Percentiles rank a stretch among this genome's conserved stretches.
These are phyloP conservation scores for Stentor roeselii DNA, from an alignment of 73 alveolate species.

Conservation along the genomic window DNA sequence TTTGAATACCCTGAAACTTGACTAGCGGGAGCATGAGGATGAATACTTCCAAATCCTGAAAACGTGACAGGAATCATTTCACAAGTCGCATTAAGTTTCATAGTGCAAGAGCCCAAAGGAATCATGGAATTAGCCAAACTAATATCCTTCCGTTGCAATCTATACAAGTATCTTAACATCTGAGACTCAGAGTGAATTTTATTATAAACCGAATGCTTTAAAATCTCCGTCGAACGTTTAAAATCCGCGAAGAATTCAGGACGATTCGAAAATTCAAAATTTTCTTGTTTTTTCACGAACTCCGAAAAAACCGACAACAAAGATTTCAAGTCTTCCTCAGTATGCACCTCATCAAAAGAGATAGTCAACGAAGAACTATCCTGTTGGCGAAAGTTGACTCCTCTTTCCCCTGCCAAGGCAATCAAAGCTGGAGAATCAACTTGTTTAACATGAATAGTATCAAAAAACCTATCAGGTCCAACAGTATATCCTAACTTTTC, in stretches of 20 bases:
- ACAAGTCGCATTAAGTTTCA: conserved; percentile 90
- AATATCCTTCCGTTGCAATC: conserved; percentile 70
- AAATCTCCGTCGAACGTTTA: conserved; percentile 36
- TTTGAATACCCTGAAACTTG: conserved; percentile 79
- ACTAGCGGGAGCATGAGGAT: conserved; percentile 84
- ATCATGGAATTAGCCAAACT: conserved; percentile 74
- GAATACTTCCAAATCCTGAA: conserved; percentile 77
- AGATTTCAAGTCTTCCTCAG: conserved; percentile 56
- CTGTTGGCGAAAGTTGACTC: conserved; percentile 66
- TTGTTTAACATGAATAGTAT: background rate
- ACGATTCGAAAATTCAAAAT: background rate
- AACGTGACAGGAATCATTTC: conserved; percentile 87
- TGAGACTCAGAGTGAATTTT: conserved; percentile 73
- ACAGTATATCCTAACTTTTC: conserved; percentile 40
- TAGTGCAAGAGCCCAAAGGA: conserved; percentile 92
- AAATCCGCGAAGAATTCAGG: conserved; percentile 25
- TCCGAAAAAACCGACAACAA: conserved; percentile 48
- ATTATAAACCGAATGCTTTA: conserved; percentile 75
- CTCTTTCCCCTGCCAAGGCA: conserved; percentile 14
- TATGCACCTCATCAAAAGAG: conserved; percentile 81
- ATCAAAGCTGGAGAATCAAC: conserved; percentile 25
- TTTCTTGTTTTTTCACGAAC: conserved; percentile 25
- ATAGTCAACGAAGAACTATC: conserved; percentile 51
- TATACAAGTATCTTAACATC: conserved; percentile 84
- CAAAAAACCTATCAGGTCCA: conserved; percentile 31